Evolutionary conservation across 1,284 basidiomycete genomes (phyloP), one percentile per base, ranked within the genome.

Genomic region (Sporisorium sorghi): DNA sequence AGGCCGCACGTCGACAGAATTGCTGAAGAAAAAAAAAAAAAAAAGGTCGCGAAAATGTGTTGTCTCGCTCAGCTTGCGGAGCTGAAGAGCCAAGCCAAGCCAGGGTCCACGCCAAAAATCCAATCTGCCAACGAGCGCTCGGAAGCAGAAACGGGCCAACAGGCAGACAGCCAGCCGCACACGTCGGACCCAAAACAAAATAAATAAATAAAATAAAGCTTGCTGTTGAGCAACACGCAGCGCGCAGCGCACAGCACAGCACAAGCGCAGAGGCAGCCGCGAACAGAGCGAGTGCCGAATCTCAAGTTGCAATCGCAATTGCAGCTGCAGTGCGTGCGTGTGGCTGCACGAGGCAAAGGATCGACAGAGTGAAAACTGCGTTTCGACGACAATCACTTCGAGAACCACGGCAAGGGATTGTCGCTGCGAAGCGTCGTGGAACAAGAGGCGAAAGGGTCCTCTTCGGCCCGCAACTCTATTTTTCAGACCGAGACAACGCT

Each of bases 291-390:
- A n/a, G n/a, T n/a, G n/a, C n/a, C n/a, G n/a, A n/a, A n/a, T n/a
- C n/a, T n/a, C n/a, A n/a, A n/a, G n/a, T n/a, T n/a, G n/a, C n/a
- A n/a, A n/a, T n/a, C n/a, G n/a, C n/a, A n/a, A n/a, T n/a, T n/a
- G n/a, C n/a, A n/a, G n/a, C n/a, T n/a, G n/a, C n/a, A n/a, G n/a
- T n/a, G n/a, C n/a, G 42, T 23, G 42, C 42, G 42, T 24, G 21
- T 24, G n/a, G 42, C 9, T 28, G 24, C 24, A 44, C 23, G 14
- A 44, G n/a, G n/a, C n/a, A 28, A 44, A 19, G 43, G 43, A 44
- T 44, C 43, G 43, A 44, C 43, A 23, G 43, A 26, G 24, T 37
- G 15, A n/a, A 37, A 37, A 37, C 26, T 46, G 44, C 44, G 44
- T 46, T 24, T n/a, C n/a, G 26, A n/a, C 44, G 26, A 28, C 35